Evolutionary conservation across 177 flowering plant genomes (phyloP), one percentile per base, ranked within the genome.

Genomic region (Vitis hybrid): DNA sequence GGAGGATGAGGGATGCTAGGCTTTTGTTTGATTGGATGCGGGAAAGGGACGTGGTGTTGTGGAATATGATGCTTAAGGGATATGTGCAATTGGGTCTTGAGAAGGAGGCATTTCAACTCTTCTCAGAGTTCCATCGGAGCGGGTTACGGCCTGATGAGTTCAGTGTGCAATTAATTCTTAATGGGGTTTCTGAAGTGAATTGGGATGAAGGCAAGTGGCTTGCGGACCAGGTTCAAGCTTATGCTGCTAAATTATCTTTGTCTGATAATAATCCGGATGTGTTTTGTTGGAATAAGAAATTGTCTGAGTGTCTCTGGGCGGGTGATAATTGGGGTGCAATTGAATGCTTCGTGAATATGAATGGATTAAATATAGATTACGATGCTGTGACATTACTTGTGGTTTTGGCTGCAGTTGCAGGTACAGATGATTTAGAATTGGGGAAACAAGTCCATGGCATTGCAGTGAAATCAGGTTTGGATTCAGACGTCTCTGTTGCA

Each of bases 21-120:
- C 19, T 50, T 6, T 64, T 84, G 75, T 89, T 86, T 68, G 89
- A 89, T 56, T 69, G 60, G 51, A 80, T 85, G 79, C 67, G 63
- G 45, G 82, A 77, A 3, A 85, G 77, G 67, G 88, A 86, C 77
- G 70, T 69, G 19, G 90, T 86, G 60, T 63, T 83, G 75, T 88
- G 90, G 90, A 88, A 86, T 71, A 75, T 83, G 11, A 84, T 88
- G 86, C 57, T 88, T 57, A 79, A 71, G 70, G 85, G 77, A 0
- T 88, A 84, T 61, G 20, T 69, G 55, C 79, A 81, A 26, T 66
- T 59, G 61, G 86, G 83, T 67, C 19, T 70, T 51, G 72, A 64
- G 31, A 33, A 67, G 33, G 87, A 82, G 68, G 82, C 71, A n/a
- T 68, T 77, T 64, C 10, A 5, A n/a, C 70, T 86, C 51, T 85